Base-by-base conservation (phyloP, 2,329 filamentous ascomycete genomes). In the Colletotrichum euphorbiae region DNA sequence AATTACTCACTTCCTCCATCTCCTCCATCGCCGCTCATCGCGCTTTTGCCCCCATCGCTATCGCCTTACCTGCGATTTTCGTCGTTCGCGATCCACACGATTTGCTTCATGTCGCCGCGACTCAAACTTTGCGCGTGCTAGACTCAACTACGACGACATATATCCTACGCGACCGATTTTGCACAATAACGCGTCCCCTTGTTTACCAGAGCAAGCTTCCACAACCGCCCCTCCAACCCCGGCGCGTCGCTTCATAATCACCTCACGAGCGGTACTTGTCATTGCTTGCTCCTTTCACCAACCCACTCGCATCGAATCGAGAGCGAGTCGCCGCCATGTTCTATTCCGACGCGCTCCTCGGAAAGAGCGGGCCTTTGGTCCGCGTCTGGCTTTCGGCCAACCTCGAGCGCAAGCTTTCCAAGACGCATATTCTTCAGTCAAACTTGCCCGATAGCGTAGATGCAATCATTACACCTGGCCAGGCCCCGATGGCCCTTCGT, bases 371-470 rank as follows among this genome's bases (percentile, higher is more conserved):
- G 84, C 95, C 96, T 76, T 83, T 99, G 85, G 96, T 96, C 82
- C 93, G 94, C 77, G 94, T 98, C 83, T 99, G 96, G 96, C 89
- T 98, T 70, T 97, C 96, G 36, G 94, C 96, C 83, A 99, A 98
- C 81, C 87, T 98, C 72, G 96, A 98, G 87, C 94, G 95, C 85
- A 99, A 98, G 84, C 90, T 99, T 69, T 97, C 94, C 74, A 99
- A 99, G 83, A 94, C 93, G 71, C 94, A 98, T 76, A 96, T 98
- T 73, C 80, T 99, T 71, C 93, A 97, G 78, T 95, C 94, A 68
- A 97, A 97, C 82, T 92, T 99, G 74, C 92, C 95, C 75, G 93
- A 94, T 82, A 97, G 94, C 80, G 94, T 99, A 72, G 92, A 93
- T 79, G 93, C 94, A 73, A 99, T 99, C 79, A 96, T 98, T 73